These are phyloP conservation scores for Auricularia heimuer DNA, from an alignment of 768 basidiomycete species.

Conservation along the genomic window DNA sequence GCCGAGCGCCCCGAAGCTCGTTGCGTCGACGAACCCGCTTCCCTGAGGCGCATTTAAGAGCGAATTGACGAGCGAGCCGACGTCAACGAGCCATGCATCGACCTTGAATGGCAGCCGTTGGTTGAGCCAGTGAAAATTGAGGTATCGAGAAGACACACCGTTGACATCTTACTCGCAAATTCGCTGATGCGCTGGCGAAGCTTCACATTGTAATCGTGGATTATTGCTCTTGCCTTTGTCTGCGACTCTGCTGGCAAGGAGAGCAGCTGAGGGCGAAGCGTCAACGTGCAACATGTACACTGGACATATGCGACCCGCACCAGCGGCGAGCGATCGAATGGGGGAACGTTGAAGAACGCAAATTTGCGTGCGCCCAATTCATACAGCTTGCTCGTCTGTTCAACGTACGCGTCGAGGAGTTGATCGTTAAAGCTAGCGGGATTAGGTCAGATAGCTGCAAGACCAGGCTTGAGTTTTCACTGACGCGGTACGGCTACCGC, in stretches of 20 bases:
- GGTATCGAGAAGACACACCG: too few relatives aligned
- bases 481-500: constrained; percentile 40
- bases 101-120: constrained; percentile 27
- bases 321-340: constrained; percentile 45
- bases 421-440: constrained; percentile 35
- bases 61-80: constrained; percentile 37
- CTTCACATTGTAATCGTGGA: constrained; percentile 41
- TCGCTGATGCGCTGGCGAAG: constrained; percentile 27
- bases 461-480: constrained; percentile 10
- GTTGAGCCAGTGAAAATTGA: constrained; percentile 33
- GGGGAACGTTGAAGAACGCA: constrained; percentile 53
- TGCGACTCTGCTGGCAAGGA: constrained; percentile 25
- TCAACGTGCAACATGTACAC: not conserved
- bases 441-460: not conserved
- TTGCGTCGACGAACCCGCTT: constrained; percentile 49
- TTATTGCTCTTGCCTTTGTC: constrained; percentile 34
- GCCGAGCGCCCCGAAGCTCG: constrained; percentile 28
- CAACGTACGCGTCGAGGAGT: constrained; percentile 41
- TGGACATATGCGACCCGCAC: constrained; percentile 30
- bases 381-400: constrained; percentile 37
- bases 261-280: constrained; percentile 34
- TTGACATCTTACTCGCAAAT: too few relatives aligned
- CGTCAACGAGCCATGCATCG: constrained; percentile 21
- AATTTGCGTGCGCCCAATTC: constrained; percentile 50
- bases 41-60: constrained; percentile 38